Evolutionary conservation across 2,329 filamentous ascomycete genomes (phyloP), one percentile per base, ranked within the genome.

Genomic region (Remersonia thermophila): DNA sequence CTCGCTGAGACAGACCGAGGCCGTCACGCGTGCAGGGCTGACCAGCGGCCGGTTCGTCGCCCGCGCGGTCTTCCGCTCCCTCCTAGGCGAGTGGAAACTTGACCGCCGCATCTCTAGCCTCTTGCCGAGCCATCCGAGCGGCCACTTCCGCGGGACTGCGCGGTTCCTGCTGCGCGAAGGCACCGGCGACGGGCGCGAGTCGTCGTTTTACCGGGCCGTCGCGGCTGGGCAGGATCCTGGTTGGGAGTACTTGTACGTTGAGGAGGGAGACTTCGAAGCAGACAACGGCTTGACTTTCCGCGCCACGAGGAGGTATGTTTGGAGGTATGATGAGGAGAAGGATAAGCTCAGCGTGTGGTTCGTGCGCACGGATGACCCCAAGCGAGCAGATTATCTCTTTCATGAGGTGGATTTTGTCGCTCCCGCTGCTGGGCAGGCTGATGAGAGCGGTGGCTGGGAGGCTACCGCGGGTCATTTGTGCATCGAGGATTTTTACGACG

Each of bases 321-420:
- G 81, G 64, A 71, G 81, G 0, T 86, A 85, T 48, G 63, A 73
- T 30, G 75, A 79, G 44, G 47, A 39, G 8, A 59, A 51, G 1
- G 80, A 85, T 48, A 56, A 54, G 18, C 59, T 87, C 15, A 80
- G 73, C 41, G 75, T 81, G 1, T 87, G 81, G 81, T 86, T 86
- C 47, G 74, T 74, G 27, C 74, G 76, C 44, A 64, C 69, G 1
- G 71, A 80, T 12, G 76, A 83, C 44, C 56, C 65, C 12, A 62
- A 63, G 37, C 66, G 66, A 11, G 76, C 77, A 0, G 81, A 85
- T 51, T 81, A 85, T 44, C 60, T 86, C 14, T 89, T 87, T 55
- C 81, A 86, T 48, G 69, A 77, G 43, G 60, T 86, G n/a, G 68
- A 79, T 39, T 82, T 86, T 46, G 40, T 61, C 15, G 45, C 60